These are phyloP conservation scores for Mentha longifolia DNA, from an alignment of 257 asterid species.

Conservation along the genomic window DNA sequence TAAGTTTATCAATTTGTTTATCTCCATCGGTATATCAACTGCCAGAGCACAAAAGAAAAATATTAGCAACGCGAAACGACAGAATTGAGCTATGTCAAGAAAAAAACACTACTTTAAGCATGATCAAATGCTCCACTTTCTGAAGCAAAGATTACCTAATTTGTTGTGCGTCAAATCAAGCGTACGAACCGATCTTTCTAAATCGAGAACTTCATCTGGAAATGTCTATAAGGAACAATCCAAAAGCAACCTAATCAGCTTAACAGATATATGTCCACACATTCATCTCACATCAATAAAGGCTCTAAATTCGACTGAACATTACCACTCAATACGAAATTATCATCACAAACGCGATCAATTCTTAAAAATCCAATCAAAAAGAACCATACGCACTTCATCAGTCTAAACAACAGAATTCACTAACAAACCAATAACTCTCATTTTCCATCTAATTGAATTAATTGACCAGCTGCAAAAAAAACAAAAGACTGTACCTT, in stretches of 20 bases:
- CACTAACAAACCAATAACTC: conserved; percentile 8
- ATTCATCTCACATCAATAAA: not conserved
- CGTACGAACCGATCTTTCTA: conserved; percentile 85
- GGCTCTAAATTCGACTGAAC: not conserved
- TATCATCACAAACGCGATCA: not conserved
- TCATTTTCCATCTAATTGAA: not conserved
- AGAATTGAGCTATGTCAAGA: conserved; percentile 4
- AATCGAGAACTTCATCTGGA: conserved; percentile 84
- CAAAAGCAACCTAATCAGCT: conserved; percentile 28
- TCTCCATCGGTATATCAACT: conserved; percentile 84
- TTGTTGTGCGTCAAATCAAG: conserved; percentile 88
- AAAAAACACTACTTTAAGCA: conserved; percentile 3
- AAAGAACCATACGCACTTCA: not conserved
- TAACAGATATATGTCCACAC: conserved; percentile 3
- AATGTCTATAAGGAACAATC: conserved; percentile 54
- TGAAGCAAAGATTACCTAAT: conserved; percentile 53
- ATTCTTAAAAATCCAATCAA: conserved; percentile 7
- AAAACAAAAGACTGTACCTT: conserved; percentile 48
- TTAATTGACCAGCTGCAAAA: not conserved
- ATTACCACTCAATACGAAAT: not conserved
- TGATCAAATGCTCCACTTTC: conserved; percentile 24
- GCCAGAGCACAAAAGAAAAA: conserved; percentile 39
- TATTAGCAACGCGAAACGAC: conserved; percentile 27
- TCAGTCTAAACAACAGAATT: not conserved
- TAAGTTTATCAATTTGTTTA: conserved; percentile 78